A percentile compares a stretch with the other conserved stretches of the same genome.
Evolutionary conservation across 2,329 filamentous ascomycete genomes (phyloP).

Genomic region (Arthrocladium fulminans): DNA sequence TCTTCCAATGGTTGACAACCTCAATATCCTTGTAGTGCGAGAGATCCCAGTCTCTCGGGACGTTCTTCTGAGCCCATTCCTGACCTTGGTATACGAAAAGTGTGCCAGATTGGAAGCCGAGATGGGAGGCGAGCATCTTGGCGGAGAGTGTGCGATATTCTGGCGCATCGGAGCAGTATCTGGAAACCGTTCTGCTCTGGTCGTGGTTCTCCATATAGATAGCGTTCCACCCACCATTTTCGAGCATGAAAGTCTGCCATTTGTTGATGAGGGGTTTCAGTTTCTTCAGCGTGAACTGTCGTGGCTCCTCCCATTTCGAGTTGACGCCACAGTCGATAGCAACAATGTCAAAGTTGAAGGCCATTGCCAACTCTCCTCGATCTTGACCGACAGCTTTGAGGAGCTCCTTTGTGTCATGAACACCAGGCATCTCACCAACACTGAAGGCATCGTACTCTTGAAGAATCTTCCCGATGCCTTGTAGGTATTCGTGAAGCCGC

Average conservation of each 20-base stretch:
- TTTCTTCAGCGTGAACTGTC: slow-evolving; percentile 39
- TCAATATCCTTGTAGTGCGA: slow-evolving; percentile 37
- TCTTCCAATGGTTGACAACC: slow-evolving; percentile 41
- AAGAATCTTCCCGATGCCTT: slow-evolving; percentile 53
- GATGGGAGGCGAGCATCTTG: slow-evolving; percentile 47
- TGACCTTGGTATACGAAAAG: slow-evolving; percentile 54
- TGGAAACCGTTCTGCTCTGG: slow-evolving; percentile 47
- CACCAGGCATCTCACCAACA: slow-evolving; percentile 60
- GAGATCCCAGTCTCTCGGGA: slow-evolving; percentile 42
- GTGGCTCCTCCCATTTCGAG: slow-evolving; percentile 44
- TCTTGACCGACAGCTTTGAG: slow-evolving; percentile 51
- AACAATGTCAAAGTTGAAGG: slow-evolving; percentile 60
- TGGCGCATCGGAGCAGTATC: slow-evolving; percentile 41
- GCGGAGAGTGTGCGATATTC: slow-evolving; percentile 38
- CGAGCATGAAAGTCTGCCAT: slow-evolving; percentile 45
- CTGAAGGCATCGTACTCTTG: slow-evolving; percentile 57
- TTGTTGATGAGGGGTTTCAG: slow-evolving; percentile 42
- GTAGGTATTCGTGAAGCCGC: slow-evolving; percentile 57
- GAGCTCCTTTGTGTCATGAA: slow-evolving; percentile 50
- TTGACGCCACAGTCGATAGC: slow-evolving; percentile 48
- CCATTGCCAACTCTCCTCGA: slow-evolving; percentile 55
- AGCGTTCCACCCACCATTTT: slow-evolving; percentile 47
- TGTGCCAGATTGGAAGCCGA: slow-evolving; percentile 43
- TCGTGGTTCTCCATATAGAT: slow-evolving; percentile 59
- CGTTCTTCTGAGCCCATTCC: slow-evolving; percentile 53